Evolutionary conservation across 805 yeast genomes (phyloP), one percentile per base, ranked within the genome.

Genomic region (Pachysolen tannophilus): DNA sequence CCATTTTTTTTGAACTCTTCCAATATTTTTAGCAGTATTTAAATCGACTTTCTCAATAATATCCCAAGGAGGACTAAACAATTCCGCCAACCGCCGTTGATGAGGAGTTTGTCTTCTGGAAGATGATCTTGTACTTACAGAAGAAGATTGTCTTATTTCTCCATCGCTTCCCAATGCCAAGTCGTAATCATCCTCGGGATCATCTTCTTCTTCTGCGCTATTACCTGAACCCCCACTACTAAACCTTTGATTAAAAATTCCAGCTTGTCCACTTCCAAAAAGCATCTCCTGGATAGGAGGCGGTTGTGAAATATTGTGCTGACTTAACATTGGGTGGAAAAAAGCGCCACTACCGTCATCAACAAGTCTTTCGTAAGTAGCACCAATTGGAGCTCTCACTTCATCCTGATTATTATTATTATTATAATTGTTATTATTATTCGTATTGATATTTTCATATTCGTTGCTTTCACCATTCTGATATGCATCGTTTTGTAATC

Each of bases 51-150:
- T 75, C 15, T 78, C 67, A 49, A 92, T 86, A 23, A 92, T 61
- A 46, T 90, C 97, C 61, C 85, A 90, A 0, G 99, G 99, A 0
- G 98, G 97, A 42, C 90, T 68, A 57, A 90, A 92, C 20, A 92
- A 63, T 42, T 70, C 70, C 4, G 95, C 97, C 32, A 92, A 62
- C 33, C 94, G 65, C 43, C 76, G 67, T 56, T 74, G 86, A 33
- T 67, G 75, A 14, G 69, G 55, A 0, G 68, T 61, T 13, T 24
- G 14, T 30, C 42, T 32, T 59, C 54, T 34, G n/a, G n/a, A n/a
- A 54, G 59, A 33, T 56, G 61, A 29, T 66, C 64, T 34, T 59
- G 63, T 4, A 53, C 56, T 33, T n/a, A n/a, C n/a, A n/a, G n/a
- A n/a, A n/a, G n/a, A n/a, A n/a, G n/a, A n/a, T n/a, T 55, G 55